phyloP scores from a whole-genome alignment of 345 rosid genomes.

The Orychophragmus violaceus region DNA sequence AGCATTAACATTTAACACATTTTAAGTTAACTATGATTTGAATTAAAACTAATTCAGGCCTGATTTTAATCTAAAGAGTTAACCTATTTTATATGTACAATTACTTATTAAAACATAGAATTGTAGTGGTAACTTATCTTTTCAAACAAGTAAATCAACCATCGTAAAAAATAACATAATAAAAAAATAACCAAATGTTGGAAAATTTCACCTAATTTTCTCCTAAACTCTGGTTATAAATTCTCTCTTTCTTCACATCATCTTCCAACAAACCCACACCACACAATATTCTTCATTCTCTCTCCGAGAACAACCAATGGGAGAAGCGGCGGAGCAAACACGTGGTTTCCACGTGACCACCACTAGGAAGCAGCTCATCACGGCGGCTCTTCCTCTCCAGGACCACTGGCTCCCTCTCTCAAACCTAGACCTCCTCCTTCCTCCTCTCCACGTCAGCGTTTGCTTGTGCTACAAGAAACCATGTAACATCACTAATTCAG shows the following conservation, averaged over 20 bases:
- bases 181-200: not conserved
- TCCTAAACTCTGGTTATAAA: slow-evolving; percentile 18
- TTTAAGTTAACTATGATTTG: not conserved
- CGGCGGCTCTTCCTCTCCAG: slow-evolving; percentile 61
- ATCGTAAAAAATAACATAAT: too few relatives aligned
- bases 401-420: slow-evolving; percentile 82
- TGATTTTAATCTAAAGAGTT: not conserved
- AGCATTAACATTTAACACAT: not conserved
- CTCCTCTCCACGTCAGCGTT: slow-evolving; percentile 52
- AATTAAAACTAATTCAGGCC: not conserved
- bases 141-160: not conserved
- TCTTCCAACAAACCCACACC: slow-evolving; percentile 8
- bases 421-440: slow-evolving; percentile 79
- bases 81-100: not conserved
- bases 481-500: not conserved
- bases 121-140: not conserved
- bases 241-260: not conserved
- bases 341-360: slow-evolving; percentile 35
- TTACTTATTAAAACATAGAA: not conserved
- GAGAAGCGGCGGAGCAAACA: slow-evolving; percentile 28
- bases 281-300: slow-evolving; percentile 9
- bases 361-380: slow-evolving; percentile 48
- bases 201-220: slow-evolving; percentile 7
- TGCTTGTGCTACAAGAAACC: slow-evolving; percentile 61
- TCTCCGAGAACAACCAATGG: slow-evolving; percentile 8